phyloP scores from a whole-genome alignment of 371 early-diverging fungal genomes.

The Lichtheimia corymbifera region DNA sequence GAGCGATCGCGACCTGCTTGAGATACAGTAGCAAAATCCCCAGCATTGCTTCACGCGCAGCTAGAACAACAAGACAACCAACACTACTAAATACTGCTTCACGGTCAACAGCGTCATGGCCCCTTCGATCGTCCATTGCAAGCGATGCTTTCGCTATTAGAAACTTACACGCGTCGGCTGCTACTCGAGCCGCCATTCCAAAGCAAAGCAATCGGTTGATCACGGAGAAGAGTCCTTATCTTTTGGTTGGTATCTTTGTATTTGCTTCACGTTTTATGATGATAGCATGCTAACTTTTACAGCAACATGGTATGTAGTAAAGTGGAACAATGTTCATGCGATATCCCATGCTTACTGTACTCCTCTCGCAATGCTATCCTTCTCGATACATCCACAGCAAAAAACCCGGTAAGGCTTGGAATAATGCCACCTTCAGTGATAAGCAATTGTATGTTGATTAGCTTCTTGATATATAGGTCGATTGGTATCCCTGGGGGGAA shows the following conservation, averaged over 20 bases:
- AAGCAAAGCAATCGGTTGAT: conserved; percentile 8
- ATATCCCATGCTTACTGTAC: not conserved
- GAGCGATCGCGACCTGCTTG: conserved; percentile 6
- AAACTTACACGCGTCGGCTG: not conserved
- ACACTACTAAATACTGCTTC: not conserved
- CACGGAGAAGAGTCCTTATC: conserved; percentile 14
- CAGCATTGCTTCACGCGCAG: not conserved
- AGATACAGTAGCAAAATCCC: not conserved
- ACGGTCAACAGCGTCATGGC: not conserved
- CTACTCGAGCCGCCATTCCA: not conserved
- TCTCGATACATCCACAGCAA: not conserved
- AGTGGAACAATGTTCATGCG: not conserved
- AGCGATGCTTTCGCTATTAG: not conserved
- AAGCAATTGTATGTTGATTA: not conserved
- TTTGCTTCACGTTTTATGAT: not conserved
- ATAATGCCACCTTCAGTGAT: not conserved
- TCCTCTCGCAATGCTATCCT: not conserved
- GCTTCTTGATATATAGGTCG: conserved; percentile 37
- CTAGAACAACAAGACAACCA: not conserved
- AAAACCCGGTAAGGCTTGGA: not conserved
- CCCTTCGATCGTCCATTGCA: not conserved
- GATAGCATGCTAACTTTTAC: not conserved
- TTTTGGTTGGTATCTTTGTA: conserved; percentile 8
- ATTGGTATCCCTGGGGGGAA: conserved; percentile 76
- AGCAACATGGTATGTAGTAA: conserved; percentile 19